A percentile compares a stretch with the other conserved stretches of the same genome.
phyloP scores from a whole-genome alignment of 148 eudicot species.

The Nepenthes mirabilis region DNA sequence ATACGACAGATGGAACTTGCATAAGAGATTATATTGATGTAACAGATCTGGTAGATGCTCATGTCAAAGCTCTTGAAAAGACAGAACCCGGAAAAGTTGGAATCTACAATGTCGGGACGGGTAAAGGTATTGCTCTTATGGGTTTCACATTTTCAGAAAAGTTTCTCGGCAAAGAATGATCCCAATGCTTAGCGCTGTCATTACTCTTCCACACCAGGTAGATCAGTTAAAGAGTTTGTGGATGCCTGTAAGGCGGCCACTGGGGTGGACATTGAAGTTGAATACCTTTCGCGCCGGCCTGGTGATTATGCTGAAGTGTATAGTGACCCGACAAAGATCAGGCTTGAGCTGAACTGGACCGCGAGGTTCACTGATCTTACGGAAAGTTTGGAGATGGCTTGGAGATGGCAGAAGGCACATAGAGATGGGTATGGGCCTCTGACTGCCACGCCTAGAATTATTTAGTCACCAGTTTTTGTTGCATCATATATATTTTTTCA shows the following conservation, averaged over 20 bases:
- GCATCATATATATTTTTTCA: too few relatives aligned
- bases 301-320: constrained; percentile 86
- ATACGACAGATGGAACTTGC: constrained; percentile 81
- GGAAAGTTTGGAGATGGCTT: constrained; percentile 53
- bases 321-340: constrained; percentile 70
- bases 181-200: background rate
- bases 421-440: constrained; percentile 40
- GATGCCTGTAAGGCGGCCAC: constrained; percentile 82
- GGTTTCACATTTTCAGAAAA: background rate
- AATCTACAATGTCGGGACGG: constrained; percentile 94
- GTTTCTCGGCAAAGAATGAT: background rate
- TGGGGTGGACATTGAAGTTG: constrained; percentile 53
- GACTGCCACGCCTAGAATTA: background rate
- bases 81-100: constrained; percentile 71
- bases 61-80: constrained; percentile 88
- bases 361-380: constrained; percentile 53
- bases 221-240: constrained; percentile 74
- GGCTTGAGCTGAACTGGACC: constrained; percentile 54
- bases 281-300: constrained; percentile 55
- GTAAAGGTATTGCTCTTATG: constrained; percentile 41
- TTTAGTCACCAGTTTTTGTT: too few relatives aligned
- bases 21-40: constrained; percentile 89
- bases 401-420: constrained; percentile 85
- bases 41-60: constrained; percentile 94
- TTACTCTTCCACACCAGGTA: constrained; percentile 24